Evolutionary conservation across 345 rosid genomes (phyloP), one percentile per base, ranked within the genome.

Genomic region (Citrus unshiu): DNA sequence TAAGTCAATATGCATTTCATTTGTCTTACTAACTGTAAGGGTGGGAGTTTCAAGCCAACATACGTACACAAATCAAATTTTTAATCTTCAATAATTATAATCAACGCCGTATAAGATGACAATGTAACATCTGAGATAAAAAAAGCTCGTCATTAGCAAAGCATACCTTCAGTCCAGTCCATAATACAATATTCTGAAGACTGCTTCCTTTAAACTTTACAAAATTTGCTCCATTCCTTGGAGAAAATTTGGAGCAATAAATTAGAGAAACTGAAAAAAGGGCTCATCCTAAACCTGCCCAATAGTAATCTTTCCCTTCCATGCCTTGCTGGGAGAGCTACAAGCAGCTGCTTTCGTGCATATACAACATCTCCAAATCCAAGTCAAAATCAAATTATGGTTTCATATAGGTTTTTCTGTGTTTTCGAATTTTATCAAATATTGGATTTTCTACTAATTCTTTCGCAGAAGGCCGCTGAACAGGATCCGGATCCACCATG

Each of bases 401-500:
- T 21, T 70, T 16, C 63, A 35, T 68, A 63, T 21, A 62, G 49
- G 75, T 77, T 80, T 76, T 87, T 60, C 57, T 49, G 62, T 71
- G 86, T 78, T 78, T 82, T 59, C 56, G 51, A 73, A 86, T 62
- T 86, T 83, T 87, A 78, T 84, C 85, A 58, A 97, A 92, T 57
- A 97, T 85, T 62, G 91, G 90, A 86, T 91, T 94, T 68, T 89
- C 89, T 34, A 90, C 60, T 54, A 94, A 22, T 60, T 92, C 93
- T 82, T 84, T 86, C 0, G 94, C 93, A 58, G 92, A 89, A 76
- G 98, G 98, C 37, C 97, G 91, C 32, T 87, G 87, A 21, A 64
- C 74, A 21, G 99, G 97, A 83, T 94, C 88, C 13, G 90, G 94
- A 68, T 90, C 97, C 80, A 96, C 85, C 99, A 94, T 96, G 69